These are phyloP conservation scores for Exserohilum rostratum DNA, from an alignment of 2,329 filamentous ascomycete genomes.

Conservation along the genomic window DNA sequence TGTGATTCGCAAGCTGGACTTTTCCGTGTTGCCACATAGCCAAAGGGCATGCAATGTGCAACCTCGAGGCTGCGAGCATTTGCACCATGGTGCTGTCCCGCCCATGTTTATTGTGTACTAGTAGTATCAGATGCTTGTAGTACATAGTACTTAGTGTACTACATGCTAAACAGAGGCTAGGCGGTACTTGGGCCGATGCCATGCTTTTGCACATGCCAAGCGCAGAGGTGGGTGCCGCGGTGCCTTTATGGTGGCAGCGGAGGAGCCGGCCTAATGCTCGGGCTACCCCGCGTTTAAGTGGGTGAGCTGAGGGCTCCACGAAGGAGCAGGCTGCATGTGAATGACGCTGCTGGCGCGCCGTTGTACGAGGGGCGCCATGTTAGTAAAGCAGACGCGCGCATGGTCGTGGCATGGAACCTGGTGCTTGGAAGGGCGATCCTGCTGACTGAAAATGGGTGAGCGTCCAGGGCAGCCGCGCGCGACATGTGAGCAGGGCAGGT, in stretches of 20 bases:
- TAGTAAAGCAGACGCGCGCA: not conserved
- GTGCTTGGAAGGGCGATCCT: not conserved
- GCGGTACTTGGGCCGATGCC: not conserved
- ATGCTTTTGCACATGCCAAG: slow-evolving; percentile 6
- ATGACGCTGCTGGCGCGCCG: not conserved
- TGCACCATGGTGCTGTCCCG: not conserved
- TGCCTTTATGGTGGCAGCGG: not conserved
- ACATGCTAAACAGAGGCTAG: too few relatives aligned
- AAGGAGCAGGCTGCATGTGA: not conserved
- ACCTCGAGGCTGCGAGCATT: too few relatives aligned
- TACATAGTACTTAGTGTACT: too few relatives aligned
- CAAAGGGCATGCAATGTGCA: not conserved
- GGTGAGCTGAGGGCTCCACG: slow-evolving; percentile 2
- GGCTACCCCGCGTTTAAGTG: slow-evolving; percentile 12
- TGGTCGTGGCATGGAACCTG: not conserved
- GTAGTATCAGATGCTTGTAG: too few relatives aligned
- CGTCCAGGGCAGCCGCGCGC: not conserved
- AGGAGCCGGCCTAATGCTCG: not conserved
- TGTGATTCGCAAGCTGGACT: not conserved
- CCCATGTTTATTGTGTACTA: too few relatives aligned
- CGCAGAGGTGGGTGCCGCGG: not conserved
- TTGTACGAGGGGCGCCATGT: not conserved
- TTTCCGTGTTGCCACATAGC: not conserved
- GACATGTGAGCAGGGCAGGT: not conserved
- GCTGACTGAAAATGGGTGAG: not conserved